A percentile compares a stretch with the other conserved stretches of the same genome.
Conservation (phyloP, 108 stramenopile genomes). For the Phaeodactylum tricornutum region DNA sequence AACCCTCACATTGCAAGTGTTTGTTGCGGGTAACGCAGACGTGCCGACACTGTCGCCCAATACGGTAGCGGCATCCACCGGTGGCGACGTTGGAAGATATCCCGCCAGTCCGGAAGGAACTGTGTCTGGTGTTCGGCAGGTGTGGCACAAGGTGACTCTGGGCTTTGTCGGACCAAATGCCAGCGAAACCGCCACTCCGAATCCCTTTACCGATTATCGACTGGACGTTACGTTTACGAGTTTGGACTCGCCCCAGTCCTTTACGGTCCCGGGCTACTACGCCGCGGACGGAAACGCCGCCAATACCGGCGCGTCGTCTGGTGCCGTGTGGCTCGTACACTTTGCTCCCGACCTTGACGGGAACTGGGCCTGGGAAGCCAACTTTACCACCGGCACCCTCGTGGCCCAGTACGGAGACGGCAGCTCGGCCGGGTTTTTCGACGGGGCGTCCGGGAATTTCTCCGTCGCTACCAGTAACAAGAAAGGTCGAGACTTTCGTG, state of each 20-base stretch:
- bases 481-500: neutral
- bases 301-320: neutral
- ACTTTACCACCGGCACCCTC: neutral
- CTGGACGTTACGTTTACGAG: neutral
- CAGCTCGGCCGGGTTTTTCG: neutral
- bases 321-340: neutral
- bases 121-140: neutral
- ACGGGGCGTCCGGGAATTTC: neutral
- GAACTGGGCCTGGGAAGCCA: neutral
- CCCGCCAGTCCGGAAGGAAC: neutral
- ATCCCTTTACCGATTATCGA: slow-evolving; percentile 1
- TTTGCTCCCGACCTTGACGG: neutral
- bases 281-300: neutral
- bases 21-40: neutral
- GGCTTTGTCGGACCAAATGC: neutral
- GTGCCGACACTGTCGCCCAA: neutral
- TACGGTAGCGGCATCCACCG: neutral
- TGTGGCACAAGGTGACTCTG: neutral
- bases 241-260: neutral
- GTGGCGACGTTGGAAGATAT: neutral
- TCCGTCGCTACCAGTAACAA: neutral
- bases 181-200: neutral
- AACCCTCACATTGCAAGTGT: neutral
- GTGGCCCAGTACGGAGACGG: neutral
- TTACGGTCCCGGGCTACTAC: neutral